phyloP scores from a whole-genome alignment of 2,329 filamentous ascomycete species.

The Pseudonectria foliicola region DNA sequence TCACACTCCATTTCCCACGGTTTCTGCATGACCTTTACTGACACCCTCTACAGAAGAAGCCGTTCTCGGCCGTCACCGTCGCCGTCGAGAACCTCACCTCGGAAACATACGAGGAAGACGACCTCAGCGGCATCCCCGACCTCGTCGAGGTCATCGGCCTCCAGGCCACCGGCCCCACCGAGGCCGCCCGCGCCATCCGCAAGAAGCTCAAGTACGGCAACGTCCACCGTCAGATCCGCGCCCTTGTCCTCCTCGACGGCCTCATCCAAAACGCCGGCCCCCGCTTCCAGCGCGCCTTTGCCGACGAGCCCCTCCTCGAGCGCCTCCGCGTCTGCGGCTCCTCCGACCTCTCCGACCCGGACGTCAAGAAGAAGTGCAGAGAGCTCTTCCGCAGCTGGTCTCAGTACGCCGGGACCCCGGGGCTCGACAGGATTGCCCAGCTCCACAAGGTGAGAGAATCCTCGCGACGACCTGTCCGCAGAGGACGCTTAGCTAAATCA shows the following conservation, averaged over 20 bases:
- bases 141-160: conserved; percentile 90
- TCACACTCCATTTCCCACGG: background rate
- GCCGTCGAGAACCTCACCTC: conserved; percentile 85
- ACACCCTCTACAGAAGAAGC: conserved; percentile 46
- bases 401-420: conserved; percentile 73
- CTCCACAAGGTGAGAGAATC: conserved; percentile 56
- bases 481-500: too few relatives aligned
- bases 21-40: too few relatives aligned
- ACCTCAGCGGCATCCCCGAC: conserved; percentile 85
- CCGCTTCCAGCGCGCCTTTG: conserved; percentile 79
- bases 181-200: conserved; percentile 84
- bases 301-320: conserved; percentile 86
- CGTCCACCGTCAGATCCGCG: conserved; percentile 83
- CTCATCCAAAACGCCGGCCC: conserved; percentile 90
- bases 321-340: conserved; percentile 82
- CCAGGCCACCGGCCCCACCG: conserved; percentile 76
- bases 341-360: conserved; percentile 73
- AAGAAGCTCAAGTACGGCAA: conserved; percentile 99
- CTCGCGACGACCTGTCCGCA: too few relatives aligned
- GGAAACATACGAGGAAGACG: conserved; percentile 84
- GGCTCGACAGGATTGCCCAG: conserved; percentile 70
- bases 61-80: conserved; percentile 89
- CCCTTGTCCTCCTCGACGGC: conserved; percentile 82
- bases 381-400: conserved; percentile 85
- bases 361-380: conserved; percentile 84